These are phyloP conservation scores for Auriscalpium vulgare DNA, from an alignment of 768 basidiomycete genomes.

Conservation along the genomic window DNA sequence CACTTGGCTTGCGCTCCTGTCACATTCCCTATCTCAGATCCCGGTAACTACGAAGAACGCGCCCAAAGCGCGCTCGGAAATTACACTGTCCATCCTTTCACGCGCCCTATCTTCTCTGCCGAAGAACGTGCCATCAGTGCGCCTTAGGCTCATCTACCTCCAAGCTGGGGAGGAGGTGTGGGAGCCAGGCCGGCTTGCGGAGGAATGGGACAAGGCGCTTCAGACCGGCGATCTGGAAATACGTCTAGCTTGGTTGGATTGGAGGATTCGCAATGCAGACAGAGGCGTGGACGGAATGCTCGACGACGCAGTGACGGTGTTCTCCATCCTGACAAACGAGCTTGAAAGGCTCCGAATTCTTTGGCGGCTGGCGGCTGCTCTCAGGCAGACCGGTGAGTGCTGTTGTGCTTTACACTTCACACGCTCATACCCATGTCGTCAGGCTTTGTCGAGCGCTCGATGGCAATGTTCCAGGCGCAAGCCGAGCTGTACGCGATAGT, in stretches of 20 bases:
- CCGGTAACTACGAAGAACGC: slow-evolving; percentile 64
- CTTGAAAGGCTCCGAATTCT: slow-evolving; percentile 50
- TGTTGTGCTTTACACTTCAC: neutral
- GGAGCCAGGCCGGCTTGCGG: slow-evolving; percentile 42
- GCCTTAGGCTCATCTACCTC: slow-evolving; percentile 56
- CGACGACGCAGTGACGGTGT: slow-evolving; percentile 40
- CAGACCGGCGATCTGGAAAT: slow-evolving; percentile 44
- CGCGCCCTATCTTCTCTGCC: slow-evolving; percentile 56
- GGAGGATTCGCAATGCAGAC: slow-evolving; percentile 46
- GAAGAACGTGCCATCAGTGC: slow-evolving; percentile 38
- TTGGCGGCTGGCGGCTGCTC: slow-evolving; percentile 60
- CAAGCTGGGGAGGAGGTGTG: slow-evolving; percentile 69
- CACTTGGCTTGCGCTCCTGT: slow-evolving; percentile 58
- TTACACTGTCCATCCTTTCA: slow-evolving; percentile 55
- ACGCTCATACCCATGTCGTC: neutral
- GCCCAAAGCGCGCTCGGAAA: slow-evolving; percentile 58
- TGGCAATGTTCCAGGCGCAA: slow-evolving; percentile 77
- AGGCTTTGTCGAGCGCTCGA: slow-evolving; percentile 72
- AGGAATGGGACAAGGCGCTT: slow-evolving; percentile 68
- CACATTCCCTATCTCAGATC: slow-evolving; percentile 53
- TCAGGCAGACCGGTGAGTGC: slow-evolving; percentile 58
- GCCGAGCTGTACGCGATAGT: slow-evolving; percentile 59
- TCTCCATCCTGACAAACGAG: slow-evolving; percentile 39
- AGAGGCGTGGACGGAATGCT: slow-evolving; percentile 46
- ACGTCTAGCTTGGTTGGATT: slow-evolving; percentile 78